A percentile compares a stretch with the other conserved stretches of the same genome.
phyloP scores from a whole-genome alignment of 2,329 filamentous ascomycete species.

The Aschersonia sp. region DNA sequence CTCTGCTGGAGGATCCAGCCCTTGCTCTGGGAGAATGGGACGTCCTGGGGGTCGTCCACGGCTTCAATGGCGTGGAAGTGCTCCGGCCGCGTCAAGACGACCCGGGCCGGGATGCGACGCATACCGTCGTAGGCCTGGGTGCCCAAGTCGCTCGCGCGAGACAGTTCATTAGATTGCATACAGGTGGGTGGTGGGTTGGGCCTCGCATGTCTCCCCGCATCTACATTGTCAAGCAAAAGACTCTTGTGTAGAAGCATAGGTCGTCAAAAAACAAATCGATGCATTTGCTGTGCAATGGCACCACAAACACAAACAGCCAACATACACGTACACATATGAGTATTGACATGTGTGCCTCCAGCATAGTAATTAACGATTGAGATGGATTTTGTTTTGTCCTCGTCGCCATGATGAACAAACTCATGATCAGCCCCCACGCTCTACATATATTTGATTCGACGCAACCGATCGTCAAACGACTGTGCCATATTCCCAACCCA shows the following conservation, averaged over 20 bases:
- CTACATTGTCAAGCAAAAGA: constrained; percentile 27
- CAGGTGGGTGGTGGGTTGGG: constrained; percentile 51
- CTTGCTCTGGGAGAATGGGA: constrained; percentile 39
- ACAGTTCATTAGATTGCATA: constrained; percentile 26
- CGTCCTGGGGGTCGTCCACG: constrained; percentile 38
- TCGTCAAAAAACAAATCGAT: too few relatives aligned
- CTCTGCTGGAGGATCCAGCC: constrained; percentile 37
- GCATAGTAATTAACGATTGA: too few relatives aligned
- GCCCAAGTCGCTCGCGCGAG: constrained; percentile 22
- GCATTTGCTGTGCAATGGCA: too few relatives aligned
- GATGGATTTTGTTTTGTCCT: too few relatives aligned
- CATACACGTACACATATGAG: too few relatives aligned
- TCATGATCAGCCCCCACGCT: too few relatives aligned
- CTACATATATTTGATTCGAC: too few relatives aligned
- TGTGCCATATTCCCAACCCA: background rate
- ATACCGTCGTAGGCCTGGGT: constrained; percentile 30
- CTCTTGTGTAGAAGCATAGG: background rate
- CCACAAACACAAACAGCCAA: too few relatives aligned
- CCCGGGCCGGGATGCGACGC: constrained; percentile 1
- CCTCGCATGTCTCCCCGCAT: constrained; percentile 44
- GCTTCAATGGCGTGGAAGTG: constrained; percentile 44
- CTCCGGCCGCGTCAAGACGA: constrained; percentile 27
- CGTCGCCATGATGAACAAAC: too few relatives aligned
- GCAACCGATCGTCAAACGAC: too few relatives aligned
- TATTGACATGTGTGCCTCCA: too few relatives aligned